These are phyloP conservation scores for Ilyonectria robusta DNA, from an alignment of 2,329 filamentous ascomycete species.

Conservation along the genomic window DNA sequence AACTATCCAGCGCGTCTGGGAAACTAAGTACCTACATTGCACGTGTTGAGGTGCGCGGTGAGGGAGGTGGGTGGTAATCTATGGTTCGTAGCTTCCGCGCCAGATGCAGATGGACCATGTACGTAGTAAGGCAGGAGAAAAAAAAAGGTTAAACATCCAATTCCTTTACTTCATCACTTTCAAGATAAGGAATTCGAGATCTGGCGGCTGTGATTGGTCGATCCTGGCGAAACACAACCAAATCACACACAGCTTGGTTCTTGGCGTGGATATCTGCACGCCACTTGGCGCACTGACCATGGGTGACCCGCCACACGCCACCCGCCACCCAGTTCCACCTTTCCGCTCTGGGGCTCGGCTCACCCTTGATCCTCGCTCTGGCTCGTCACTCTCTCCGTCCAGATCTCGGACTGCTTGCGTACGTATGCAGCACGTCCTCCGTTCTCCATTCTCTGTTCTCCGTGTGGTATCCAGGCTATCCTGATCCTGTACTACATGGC, in stretches of 20 bases:
- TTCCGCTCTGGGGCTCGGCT: conserved; percentile 3
- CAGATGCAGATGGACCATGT: conserved; percentile 19
- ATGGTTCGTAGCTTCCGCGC: conserved; percentile 6
- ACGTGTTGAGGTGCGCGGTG: neutral
- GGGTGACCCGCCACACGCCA: conserved; percentile 1
- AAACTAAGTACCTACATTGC: conserved; percentile 10
- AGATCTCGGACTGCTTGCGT: conserved; percentile 6
- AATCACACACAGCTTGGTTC: conserved; percentile 1
- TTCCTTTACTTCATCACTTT: conserved; percentile 32
- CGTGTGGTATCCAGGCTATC: neutral
- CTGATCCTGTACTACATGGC: neutral
- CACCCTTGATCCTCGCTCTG: conserved; percentile 1
- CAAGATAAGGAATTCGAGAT: conserved; percentile 29
- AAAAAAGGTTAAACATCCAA: conserved; percentile 19
- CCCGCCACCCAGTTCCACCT: conserved; percentile 17
- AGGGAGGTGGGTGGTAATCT: neutral
- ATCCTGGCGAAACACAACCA: conserved; percentile 1
- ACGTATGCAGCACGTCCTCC: neutral
- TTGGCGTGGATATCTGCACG: conserved; percentile 20
- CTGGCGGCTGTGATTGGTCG: conserved; percentile 26
- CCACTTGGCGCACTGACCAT: conserved; percentile 20
- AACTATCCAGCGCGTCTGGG: neutral
- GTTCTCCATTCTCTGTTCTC: too few relatives aligned
- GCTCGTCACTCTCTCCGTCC: neutral
- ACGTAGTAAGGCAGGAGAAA: conserved; percentile 6